These are phyloP conservation scores for Kwoniella dejecticola DNA, from an alignment of 768 basidiomycete genomes.

Conservation along the genomic window DNA sequence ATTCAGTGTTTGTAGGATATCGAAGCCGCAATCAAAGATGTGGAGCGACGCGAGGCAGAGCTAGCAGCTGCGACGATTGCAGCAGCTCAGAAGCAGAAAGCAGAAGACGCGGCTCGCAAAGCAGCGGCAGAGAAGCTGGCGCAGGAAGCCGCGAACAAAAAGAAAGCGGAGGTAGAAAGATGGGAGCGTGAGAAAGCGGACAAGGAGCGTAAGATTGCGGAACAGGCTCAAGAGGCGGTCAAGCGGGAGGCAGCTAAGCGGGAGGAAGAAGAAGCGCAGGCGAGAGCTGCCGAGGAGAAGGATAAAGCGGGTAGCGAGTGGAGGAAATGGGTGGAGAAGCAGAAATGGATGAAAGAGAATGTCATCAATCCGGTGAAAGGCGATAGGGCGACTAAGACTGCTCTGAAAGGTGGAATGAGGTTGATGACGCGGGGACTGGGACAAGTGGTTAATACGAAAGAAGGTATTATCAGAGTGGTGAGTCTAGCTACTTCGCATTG, in stretches of 20 bases:
- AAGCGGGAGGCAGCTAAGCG: constrained; percentile 18
- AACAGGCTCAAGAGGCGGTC: constrained; percentile 34
- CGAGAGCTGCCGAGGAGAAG: constrained; percentile 31
- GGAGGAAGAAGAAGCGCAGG: constrained; percentile 20
- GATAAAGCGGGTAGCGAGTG: constrained; percentile 38
- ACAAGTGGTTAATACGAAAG: constrained; percentile 50
- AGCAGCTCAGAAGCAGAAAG: constrained; percentile 23
- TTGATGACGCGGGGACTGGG: constrained; percentile 50
- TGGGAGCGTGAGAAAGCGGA: constrained; percentile 56
- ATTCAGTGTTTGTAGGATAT: constrained; percentile 29
- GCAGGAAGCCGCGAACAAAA: not conserved
- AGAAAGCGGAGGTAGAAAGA: no score
- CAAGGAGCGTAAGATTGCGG: constrained; percentile 58
- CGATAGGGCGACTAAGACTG: constrained; percentile 53
- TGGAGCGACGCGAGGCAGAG: constrained; percentile 30
- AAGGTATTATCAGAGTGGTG: constrained; percentile 41
- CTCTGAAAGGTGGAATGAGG: constrained; percentile 41
- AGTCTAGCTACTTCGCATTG: constrained; percentile 22
- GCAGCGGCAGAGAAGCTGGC: constrained; percentile 50
- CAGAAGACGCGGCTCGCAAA: constrained; percentile 56
- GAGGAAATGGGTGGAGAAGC: constrained; percentile 45
- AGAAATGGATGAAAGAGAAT: constrained; percentile 44
- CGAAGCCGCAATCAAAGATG: constrained; percentile 35
- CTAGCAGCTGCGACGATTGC: constrained; percentile 14
- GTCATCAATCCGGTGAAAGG: constrained; percentile 65